Evolutionary conservation across 768 basidiomycete species (phyloP), one percentile per base, ranked within the genome.

Genomic region (Xerocomellus intermedius): DNA sequence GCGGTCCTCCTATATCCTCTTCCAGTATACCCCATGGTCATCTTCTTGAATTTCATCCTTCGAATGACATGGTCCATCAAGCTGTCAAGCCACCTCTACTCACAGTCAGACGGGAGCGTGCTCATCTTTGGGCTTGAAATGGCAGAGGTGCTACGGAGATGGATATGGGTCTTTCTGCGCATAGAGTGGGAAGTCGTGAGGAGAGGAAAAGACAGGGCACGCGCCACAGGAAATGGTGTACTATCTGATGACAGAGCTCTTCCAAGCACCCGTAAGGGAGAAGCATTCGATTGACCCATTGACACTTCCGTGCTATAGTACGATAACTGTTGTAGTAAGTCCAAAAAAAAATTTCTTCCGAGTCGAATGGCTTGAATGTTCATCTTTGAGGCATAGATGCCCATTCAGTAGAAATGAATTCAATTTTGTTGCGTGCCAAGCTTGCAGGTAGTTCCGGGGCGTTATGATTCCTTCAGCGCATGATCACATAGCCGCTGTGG

Each of bases 161-260:
- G 97, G 97, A 81, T 98, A 77, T 99, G 97, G 97, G 94, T 97
- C 26, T 98, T 97, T 73, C 72, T 98, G 58, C 84, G 97, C 36
- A 84, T 98, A 39, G 97, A 99, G 73, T 99, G 96, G 97, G 96
- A 98, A 74, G 80, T 86, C 9, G 83, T 93, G 47, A 91, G 83
- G 73, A 77, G 76, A 64, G 70, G 73, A 35, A 63, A 56, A 19
- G 64, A 54, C n/a, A 53, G 22, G 52, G 24, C 49, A 3, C 47
- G 22, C n/a, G 13, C 42, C 8, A 30, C 35, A 8, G 56, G 48
- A 26, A 57, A 55, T n/a, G 53, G 49, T 37, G 13, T 35, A 50
- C 42, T 51, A 21, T 36, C 51, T 10, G 55, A 59, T 32, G 57
- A 50, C 24, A 3, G 64, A 66, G 24, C 56, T 66, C 17, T 55